Evolutionary conservation across 2,329 filamentous ascomycete genomes (phyloP), one percentile per base, ranked within the genome.

Genomic region (Aspergillus sp.): DNA sequence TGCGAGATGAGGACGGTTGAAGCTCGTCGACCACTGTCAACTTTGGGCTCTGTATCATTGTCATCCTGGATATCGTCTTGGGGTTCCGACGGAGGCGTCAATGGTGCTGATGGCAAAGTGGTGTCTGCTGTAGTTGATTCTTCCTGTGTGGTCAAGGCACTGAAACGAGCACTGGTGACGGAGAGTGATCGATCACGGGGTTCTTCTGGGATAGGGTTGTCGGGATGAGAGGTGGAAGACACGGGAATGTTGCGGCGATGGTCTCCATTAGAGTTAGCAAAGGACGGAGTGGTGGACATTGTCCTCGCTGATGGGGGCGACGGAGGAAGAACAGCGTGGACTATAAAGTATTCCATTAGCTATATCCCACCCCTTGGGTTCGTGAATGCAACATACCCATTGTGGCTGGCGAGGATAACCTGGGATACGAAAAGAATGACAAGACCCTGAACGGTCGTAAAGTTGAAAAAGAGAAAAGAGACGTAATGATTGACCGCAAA

Each of bases 1-100:
- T 79, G 74, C 0, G 79, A 80, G 48, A 81, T 77, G 39, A 75
- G 59, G 4, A 72, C 56, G 4, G 73, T 75, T 12, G 73, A 75
- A 5, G 71, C 72, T 26, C 71, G 67, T 45, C 58, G 64, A 44
- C 58, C 60, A 29, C 43, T 43, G 7, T 49, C 46, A 6, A 48
- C 43, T 44, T 53, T 52, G 27, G 55, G 51, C 29, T 44, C 41
- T 3, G 52, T 47, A 36, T 65, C 57, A 19, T 19, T 19, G 30
- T 66, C 59, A 19, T 58, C 60, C 10, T 71, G 69, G 5, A 63
- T 59, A 29, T 63, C 57, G 7, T 57, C 50, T 30, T 74, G 71
- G 29, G 57, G 50, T 29, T 73, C 71, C 29, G 64, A 67, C 7
- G 57, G 55, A 3, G 71, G 68, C 1, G 73, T 75, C 27, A 59